Evolutionary conservation across 345 rosid species (phyloP), one percentile per base, ranked within the genome.

Genomic region (Gossypium raimondii): DNA sequence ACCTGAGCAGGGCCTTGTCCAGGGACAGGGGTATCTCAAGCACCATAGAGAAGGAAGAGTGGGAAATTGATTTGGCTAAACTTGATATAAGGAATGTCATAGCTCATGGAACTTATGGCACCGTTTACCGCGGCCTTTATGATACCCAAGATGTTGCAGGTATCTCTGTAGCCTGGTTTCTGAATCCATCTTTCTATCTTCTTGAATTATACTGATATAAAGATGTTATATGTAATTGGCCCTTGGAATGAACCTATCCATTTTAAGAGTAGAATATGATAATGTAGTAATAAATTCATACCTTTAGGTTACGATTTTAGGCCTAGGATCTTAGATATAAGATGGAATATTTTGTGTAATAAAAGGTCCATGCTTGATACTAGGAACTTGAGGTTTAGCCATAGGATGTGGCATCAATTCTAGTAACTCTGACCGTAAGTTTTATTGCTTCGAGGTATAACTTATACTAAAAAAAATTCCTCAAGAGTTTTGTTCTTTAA

Each of bases 81-180:
- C 84, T 91, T 71, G 91, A 89, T n/a, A 77, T 91, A 48, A 89
- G 79, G 72, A 82, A 84, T 62, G 92, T 82, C 77, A 70, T 91
- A 47, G 97, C 93, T 38, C 81, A 82, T 74, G 93, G 97, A 44
- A 89, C 93, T 75, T 89, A 84, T 34, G 97, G 97, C 12, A 88
- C 86, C 44, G 93, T 91, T 47, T 89, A 84, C 57, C 89, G 90
- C 27, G 97, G 92, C 55, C 74, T 79, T 73, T 91, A 91, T 86
- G 92, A 89, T 81, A 82, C 75, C 75, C 89, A 84, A 80, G 88
- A 89, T 73, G 90, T 88, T 81, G 93, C 97, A 68, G 97, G 97
- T 91, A 78, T 73, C 41, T 34, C 41, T 34, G 41, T 34, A 5
- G 12, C 52, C 57, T 22, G 7, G 2, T 18, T 62, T 73, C 51